A percentile compares a stretch with the other conserved stretches of the same genome.
These are phyloP conservation scores for Gynandropsis gynandra DNA, from an alignment of 345 rosid species.

Conservation along the genomic window DNA sequence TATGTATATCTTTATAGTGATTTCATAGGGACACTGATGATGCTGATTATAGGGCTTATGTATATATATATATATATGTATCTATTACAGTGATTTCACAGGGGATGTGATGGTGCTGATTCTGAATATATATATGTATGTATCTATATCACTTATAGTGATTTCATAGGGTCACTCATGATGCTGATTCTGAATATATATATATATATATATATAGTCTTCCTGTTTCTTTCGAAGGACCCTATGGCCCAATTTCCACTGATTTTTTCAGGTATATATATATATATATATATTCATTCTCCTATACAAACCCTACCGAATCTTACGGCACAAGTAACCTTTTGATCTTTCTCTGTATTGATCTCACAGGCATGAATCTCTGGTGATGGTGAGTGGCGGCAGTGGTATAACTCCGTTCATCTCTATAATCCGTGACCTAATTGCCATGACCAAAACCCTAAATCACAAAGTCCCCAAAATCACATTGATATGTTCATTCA, in stretches of 20 bases:
- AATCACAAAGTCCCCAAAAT: conserved; percentile 40
- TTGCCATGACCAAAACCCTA: conserved; percentile 30
- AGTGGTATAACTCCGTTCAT: conserved; percentile 86
- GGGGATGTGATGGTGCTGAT: too few relatives aligned
- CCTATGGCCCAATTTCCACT: conserved; percentile 77
- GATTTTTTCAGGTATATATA: conserved; percentile 52
- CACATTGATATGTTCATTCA: conserved; percentile 49
- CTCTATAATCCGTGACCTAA: conserved; percentile 59
- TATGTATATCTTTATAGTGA: too few relatives aligned
- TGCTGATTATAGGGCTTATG: too few relatives aligned
- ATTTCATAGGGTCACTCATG: too few relatives aligned
- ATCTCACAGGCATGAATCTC: conserved; percentile 47
- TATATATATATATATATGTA: too few relatives aligned
- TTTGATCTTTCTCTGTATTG: not conserved
- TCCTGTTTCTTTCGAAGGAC: conserved; percentile 69
- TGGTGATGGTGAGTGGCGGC: conserved; percentile 88
- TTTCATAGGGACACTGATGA: too few relatives aligned
- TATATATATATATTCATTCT: not conserved
- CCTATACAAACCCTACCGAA: not conserved
- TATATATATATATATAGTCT: not conserved
- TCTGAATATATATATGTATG: too few relatives aligned
- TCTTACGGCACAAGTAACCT: conserved; percentile 9
- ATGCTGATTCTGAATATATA: conserved; percentile 21
- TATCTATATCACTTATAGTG: too few relatives aligned
- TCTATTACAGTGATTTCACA: too few relatives aligned